These are phyloP conservation scores for Salvia sclarea DNA, from an alignment of 305 asterid species.

Conservation along the genomic window DNA sequence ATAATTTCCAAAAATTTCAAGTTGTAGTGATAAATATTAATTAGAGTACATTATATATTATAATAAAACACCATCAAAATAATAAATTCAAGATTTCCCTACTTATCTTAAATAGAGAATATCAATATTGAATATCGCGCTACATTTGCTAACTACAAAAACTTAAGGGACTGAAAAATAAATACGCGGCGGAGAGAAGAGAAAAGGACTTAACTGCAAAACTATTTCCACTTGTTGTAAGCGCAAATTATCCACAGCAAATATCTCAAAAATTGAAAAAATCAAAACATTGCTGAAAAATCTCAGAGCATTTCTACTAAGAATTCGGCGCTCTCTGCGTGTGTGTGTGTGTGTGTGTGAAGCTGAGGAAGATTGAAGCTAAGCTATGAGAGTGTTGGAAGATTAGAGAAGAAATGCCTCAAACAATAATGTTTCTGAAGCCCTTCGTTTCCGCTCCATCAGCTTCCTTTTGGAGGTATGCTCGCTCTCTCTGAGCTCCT, in stretches of 20 bases:
- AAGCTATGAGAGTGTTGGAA: conserved; percentile 13
- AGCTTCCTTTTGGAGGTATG: conserved; percentile 59
- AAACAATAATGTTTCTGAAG: conserved; percentile 56
- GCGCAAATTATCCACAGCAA: conserved; percentile 40
- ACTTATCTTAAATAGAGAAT: too few species aligned
- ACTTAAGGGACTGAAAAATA: not conserved
- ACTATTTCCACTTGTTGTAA: not conserved
- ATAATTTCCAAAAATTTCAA: too few species aligned
- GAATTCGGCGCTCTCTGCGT: conserved; percentile 22
- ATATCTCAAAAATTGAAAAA: conserved; percentile 31
- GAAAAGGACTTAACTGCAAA: conserved; percentile 26
- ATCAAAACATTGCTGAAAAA: conserved; percentile 25
- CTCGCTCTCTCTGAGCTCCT: conserved; percentile 9
- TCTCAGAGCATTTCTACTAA: conserved; percentile 26
- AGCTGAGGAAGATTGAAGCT: conserved; percentile 21
- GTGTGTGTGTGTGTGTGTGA: not conserved
- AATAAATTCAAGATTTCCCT: too few species aligned
- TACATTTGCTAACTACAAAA: not conserved
- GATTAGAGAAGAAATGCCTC: conserved; percentile 48
- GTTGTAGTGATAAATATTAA: too few species aligned
- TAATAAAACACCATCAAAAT: too few species aligned
- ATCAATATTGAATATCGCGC: too few species aligned
- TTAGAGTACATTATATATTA: too few species aligned
- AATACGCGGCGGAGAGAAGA: not conserved
- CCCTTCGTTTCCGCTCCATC: conserved; percentile 68